Evolutionary conservation across 352 stramenopile species (phyloP).

Genomic region (Phytopythium boreale): DNA sequence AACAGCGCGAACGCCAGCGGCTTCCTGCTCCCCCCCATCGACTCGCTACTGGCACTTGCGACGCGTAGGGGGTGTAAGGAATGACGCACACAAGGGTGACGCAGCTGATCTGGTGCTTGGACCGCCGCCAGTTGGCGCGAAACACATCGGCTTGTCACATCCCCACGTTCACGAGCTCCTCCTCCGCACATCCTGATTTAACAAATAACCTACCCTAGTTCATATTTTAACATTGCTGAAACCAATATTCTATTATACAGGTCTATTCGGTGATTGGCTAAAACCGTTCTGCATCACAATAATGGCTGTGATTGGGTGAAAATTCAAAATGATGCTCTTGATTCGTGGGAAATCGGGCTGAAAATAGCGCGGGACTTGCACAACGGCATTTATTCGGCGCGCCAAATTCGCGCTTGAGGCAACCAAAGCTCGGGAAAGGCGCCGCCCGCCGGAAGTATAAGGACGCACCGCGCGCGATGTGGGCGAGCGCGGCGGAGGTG

Average conservation of each 20-base stretch:
- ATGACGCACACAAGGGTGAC: not conserved
- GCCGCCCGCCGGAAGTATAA: not conserved
- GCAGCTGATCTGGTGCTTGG: not conserved
- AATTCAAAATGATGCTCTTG: not conserved
- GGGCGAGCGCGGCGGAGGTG: conserved; percentile 22
- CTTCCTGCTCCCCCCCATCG: conserved; percentile 32
- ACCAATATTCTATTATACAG: not conserved
- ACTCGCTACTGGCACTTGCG: not conserved
- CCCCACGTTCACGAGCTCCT: not conserved
- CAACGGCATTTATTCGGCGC: not conserved
- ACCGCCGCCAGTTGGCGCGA: not conserved
- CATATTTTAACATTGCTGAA: not conserved
- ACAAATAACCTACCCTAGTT: not conserved
- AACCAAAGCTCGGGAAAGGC: not conserved
- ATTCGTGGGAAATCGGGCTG: not conserved
- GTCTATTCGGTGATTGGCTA: conserved; percentile 23
- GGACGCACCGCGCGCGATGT: not conserved
- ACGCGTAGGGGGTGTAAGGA: not conserved
- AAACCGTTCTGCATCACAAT: not conserved
- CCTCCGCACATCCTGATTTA: not conserved
- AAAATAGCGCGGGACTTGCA: not conserved
- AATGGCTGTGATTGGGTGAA: conserved; percentile 1
- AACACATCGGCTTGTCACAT: conserved; percentile 2
- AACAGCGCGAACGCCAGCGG: conserved; percentile 50
- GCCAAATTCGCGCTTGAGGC: not conserved